Evolutionary conservation across 371 early-diverging fungal species (phyloP), one percentile per base, ranked within the genome.

Genomic region (Blakeslea trispora): DNA sequence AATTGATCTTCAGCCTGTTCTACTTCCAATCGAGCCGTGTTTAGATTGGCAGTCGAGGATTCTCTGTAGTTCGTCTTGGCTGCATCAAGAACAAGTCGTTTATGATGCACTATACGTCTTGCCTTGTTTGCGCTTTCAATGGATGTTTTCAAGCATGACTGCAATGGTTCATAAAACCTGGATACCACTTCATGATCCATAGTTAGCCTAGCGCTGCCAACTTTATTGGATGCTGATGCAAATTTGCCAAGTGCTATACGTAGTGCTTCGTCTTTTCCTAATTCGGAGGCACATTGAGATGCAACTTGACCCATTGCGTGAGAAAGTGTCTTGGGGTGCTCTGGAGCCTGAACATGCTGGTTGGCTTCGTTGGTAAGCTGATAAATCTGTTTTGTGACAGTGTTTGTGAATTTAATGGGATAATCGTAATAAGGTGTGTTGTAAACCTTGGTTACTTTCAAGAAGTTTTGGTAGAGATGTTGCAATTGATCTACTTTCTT

Each of bases 1-100:
- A 97, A 94, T 55, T 89, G 84, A 72, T 96, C 96, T 71, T 97
- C 96, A 9, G 94, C 91, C 35, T 85, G 79, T 63, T 94, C 93
- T 15, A 95, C 90, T 59, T 95, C 92, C 13, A 81, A 67, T 22
- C 91, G 84, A 40, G 83, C 83, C 34, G 72, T 83, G 48, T 92
- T 92, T 14, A 81, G 82, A 41, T 75, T 71, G 40, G 85, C 87
- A 4, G 91, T 85, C 24, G 71, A 71, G 1, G 89, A 86, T 35
- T 53, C 53, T 34, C 49, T 53, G 59, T 93, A 83, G 35, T 81
- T 72, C 8, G 88, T 79, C 69, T 94, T 92, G 66, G 87, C 83
- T 15, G 92, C 87, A 69, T 97, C 96, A 64, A 96, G 80, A 9
- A 82, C 69, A 55, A 97, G 70, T 46, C 97, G 81, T 8, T 89